A percentile compares a stretch with the other conserved stretches of the same genome.
These are phyloP conservation scores for Amanita muscaria DNA, from an alignment of 768 basidiomycete genomes.

Conservation along the genomic window DNA sequence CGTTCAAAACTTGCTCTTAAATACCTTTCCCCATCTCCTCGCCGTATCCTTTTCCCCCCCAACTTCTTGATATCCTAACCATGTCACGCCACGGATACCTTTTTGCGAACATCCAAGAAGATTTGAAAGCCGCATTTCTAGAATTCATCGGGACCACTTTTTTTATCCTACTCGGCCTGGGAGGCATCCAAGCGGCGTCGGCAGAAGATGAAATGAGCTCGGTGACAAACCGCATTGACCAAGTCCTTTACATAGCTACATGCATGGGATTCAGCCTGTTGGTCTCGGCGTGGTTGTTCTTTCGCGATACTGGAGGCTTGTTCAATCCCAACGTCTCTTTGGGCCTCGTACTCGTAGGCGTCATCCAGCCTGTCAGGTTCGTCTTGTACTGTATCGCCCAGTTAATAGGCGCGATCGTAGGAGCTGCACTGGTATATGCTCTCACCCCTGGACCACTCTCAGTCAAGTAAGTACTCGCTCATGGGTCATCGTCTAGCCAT, in stretches of 20 bases:
- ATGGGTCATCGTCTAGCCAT: neutral
- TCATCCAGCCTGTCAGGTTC: constrained; percentile 46
- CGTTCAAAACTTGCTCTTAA: no score
- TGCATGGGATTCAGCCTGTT: constrained; percentile 56
- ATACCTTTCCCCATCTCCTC: no score
- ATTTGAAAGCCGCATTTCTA: constrained; percentile 40
- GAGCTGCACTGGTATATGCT: constrained; percentile 43
- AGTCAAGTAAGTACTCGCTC: constrained; percentile 37
- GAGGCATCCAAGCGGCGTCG: constrained; percentile 51
- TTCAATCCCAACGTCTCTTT: constrained; percentile 61
- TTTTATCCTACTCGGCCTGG: constrained; percentile 59
- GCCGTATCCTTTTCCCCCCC: no score
- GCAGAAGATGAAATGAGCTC: constrained; percentile 22
- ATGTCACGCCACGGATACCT: constrained; percentile 3
- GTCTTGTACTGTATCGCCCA: constrained; percentile 56
- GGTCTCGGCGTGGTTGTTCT: constrained; percentile 61
- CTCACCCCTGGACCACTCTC: constrained; percentile 46
- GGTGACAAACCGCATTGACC: constrained; percentile 27
- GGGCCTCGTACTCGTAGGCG: constrained; percentile 49
- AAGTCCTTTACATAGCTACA: constrained; percentile 46
- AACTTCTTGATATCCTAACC: no score
- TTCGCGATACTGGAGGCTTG: constrained; percentile 49
- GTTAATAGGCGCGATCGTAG: constrained; percentile 49
- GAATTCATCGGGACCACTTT: constrained; percentile 53
- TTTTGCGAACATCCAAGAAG: constrained; percentile 25